Percentiles rank a stretch among this genome's conserved stretches.
These are phyloP conservation scores for Tylopilus microsporus DNA, from an alignment of 1,284 basidiomycete species.

Conservation along the genomic window DNA sequence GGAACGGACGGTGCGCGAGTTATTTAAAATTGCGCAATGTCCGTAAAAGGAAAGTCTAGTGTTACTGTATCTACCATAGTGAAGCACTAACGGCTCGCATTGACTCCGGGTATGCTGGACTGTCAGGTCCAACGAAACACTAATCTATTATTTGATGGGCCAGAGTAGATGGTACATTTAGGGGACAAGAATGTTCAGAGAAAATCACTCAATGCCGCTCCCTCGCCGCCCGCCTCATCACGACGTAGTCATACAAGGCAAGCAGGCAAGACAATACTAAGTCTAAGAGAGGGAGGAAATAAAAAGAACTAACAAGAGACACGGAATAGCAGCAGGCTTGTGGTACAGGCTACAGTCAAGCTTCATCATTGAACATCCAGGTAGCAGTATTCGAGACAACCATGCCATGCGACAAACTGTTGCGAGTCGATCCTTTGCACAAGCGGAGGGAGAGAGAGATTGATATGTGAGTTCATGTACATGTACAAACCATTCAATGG, in stretches of 20 bases:
- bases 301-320: slow-evolving; percentile 13
- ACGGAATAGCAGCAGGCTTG: neutral
- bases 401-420: slow-evolving; percentile 12
- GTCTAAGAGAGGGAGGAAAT: slow-evolving; percentile 1
- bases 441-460: neutral
- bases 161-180: too few relatives aligned
- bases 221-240: neutral
- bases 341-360: slow-evolving; percentile 10
- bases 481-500: slow-evolving; percentile 20
- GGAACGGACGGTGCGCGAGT: too few relatives aligned
- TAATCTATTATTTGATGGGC: too few relatives aligned
- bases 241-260: slow-evolving; percentile 27
- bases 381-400: slow-evolving; percentile 7
- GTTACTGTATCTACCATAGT: too few relatives aligned
- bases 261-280: slow-evolving; percentile 16
- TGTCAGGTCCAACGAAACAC: too few relatives aligned
- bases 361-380: slow-evolving; percentile 21
- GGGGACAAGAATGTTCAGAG: too few relatives aligned
- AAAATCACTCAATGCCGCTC: too few relatives aligned
- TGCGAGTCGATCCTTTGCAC: slow-evolving; percentile 15
- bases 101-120: too few relatives aligned
- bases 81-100: too few relatives aligned
- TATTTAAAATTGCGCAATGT: too few relatives aligned
- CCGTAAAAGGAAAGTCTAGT: too few relatives aligned
- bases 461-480: slow-evolving; percentile 4